Percentiles rank a stretch among this genome's conserved stretches.
Evolutionary conservation across 352 stramenopile genomes (phyloP).

Genomic region (Pythium sukuiense): DNA sequence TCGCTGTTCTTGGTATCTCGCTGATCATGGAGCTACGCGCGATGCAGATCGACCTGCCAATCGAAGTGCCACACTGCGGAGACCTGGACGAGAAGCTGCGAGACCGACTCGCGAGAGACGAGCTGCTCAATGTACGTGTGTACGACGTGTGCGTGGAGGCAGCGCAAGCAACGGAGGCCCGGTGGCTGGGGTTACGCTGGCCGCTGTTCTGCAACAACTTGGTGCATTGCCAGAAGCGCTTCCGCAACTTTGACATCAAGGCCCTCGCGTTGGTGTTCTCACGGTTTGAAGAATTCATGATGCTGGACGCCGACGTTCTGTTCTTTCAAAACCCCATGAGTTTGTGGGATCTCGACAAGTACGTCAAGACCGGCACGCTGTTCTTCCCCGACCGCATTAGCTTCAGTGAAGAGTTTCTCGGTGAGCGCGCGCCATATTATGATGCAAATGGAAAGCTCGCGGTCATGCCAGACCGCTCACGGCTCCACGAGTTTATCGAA

Average conservation of each 20-base stretch:
- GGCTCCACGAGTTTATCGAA: conserved; percentile 54
- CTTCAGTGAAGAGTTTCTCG: conserved; percentile 42
- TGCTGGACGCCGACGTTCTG: conserved; percentile 71
- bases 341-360: conserved; percentile 58
- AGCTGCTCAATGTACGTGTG: conserved; percentile 49
- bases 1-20: conserved; percentile 57
- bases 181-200: conserved; percentile 21
- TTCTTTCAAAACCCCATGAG: conserved; percentile 58
- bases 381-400: conserved; percentile 73
- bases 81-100: conserved; percentile 50
- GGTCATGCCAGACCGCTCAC: conserved; percentile 24
- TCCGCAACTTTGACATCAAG: conserved; percentile 68
- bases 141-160: conserved; percentile 68
- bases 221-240: conserved; percentile 43
- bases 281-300: conserved; percentile 68
- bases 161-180: conserved; percentile 25
- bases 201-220: conserved; percentile 55
- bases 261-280: conserved; percentile 62
- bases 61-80: conserved; percentile 69
- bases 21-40: conserved; percentile 60
- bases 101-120: conserved; percentile 33
- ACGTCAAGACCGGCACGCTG: conserved; percentile 52
- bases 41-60: conserved; percentile 52
- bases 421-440: conserved; percentile 30
- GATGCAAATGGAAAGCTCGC: background rate